phyloP scores from a whole-genome alignment of 2,329 filamentous ascomycete species.

The Fusarium tjaetaba region DNA sequence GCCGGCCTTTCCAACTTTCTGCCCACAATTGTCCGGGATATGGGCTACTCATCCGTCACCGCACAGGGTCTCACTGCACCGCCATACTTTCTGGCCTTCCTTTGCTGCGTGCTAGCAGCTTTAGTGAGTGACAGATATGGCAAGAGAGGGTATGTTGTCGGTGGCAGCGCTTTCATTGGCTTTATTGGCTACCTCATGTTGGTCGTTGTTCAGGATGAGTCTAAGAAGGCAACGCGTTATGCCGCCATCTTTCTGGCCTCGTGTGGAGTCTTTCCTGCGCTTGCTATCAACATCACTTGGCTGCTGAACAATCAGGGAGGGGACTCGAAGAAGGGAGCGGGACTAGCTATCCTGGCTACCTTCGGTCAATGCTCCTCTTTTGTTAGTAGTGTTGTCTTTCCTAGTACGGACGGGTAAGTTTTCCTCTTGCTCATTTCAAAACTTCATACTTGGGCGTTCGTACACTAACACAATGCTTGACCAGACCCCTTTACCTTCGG shows the following conservation, averaged over 20 bases:
- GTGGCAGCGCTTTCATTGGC: not conserved
- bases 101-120: constrained; percentile 8
- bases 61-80: constrained; percentile 23
- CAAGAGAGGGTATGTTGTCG: not conserved
- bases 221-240: constrained; percentile 1
- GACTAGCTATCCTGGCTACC: constrained; percentile 3
- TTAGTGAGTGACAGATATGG: constrained; percentile 14
- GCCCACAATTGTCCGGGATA: constrained; percentile 11
- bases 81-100: constrained; percentile 10
- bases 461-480: not conserved
- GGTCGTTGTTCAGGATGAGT: constrained; percentile 5
- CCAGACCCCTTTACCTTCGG: constrained; percentile 10
- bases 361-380: constrained; percentile 18
- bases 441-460: not conserved
- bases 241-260: constrained; percentile 5
- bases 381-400: constrained; percentile 18
- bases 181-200: constrained; percentile 14
- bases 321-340: constrained; percentile 12
- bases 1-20: constrained; percentile 28
- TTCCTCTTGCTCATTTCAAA: no score
- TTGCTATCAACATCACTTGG: constrained; percentile 26
- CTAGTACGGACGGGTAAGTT: constrained; percentile 14
- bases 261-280: constrained; percentile 11
- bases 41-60: constrained; percentile 9
- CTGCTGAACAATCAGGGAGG: constrained; percentile 26